Evolutionary conservation across 2,329 filamentous ascomycete genomes (phyloP).

Genomic region (Calonectria naviculata): DNA sequence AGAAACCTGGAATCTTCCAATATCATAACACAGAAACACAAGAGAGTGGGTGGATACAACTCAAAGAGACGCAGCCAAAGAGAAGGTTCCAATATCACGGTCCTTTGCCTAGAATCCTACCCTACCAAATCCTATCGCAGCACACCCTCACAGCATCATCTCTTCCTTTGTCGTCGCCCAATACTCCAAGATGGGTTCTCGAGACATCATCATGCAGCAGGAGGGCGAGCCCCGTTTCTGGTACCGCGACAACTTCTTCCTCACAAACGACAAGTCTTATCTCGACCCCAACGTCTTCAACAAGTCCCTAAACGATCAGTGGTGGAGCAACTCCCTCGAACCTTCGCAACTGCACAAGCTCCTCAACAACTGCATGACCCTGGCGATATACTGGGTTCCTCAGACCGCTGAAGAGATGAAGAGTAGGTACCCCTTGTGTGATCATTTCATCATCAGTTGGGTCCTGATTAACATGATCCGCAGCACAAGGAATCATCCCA

Average conservation of each 20-base stretch:
- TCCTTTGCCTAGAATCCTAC: background rate
- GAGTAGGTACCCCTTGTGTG: conserved; percentile 48
- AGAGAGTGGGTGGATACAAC: background rate
- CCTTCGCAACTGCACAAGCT: conserved; percentile 60
- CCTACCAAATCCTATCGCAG: background rate
- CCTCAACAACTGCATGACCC: conserved; percentile 68
- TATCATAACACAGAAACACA: background rate
- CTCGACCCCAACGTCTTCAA: conserved; percentile 67
- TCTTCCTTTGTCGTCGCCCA: background rate
- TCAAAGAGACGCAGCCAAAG: background rate
- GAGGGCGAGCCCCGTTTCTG: conserved; percentile 54
- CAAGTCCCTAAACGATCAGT: conserved; percentile 66
- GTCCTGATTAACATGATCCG: conserved; percentile 12
- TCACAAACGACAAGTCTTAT: conserved; percentile 69
- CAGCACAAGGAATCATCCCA: conserved; percentile 47
- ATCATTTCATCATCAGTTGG: background rate
- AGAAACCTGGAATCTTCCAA: conserved; percentile 9
- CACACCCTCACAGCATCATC: background rate
- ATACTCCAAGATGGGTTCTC: conserved; percentile 37
- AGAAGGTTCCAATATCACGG: background rate
- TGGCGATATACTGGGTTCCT: conserved; percentile 65
- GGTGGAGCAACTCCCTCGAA: conserved; percentile 68
- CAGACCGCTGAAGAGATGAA: conserved; percentile 52
- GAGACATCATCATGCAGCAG: conserved; percentile 38
- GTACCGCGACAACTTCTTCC: conserved; percentile 65